Conservation (phyloP, 2,329 filamentous ascomycete species). For the Metarhizium sp. region DNA sequence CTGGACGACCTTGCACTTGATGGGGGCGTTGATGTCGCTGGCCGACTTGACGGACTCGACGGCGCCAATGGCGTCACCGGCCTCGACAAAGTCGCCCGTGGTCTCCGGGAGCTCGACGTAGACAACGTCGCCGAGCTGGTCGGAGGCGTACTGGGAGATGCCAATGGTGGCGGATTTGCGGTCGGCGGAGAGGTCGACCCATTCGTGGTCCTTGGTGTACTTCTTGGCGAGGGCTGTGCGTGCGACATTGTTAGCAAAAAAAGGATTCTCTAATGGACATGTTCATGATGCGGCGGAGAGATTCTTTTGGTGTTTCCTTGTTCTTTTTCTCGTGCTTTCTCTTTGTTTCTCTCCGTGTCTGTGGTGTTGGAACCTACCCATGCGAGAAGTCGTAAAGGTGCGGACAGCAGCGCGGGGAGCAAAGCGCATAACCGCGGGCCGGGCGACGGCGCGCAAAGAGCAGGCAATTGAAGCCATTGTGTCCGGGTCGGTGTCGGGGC, state of each 20-base stretch:
- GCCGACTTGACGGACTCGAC: constrained; percentile 98
- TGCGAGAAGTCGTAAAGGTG: constrained; percentile 33
- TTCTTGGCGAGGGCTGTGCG: constrained; percentile 56
- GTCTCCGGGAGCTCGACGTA: constrained; percentile 85
- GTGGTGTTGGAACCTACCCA: constrained; percentile 19
- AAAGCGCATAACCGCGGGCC: constrained; percentile 32
- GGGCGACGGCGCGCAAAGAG: constrained; percentile 36
- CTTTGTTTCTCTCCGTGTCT: not conserved
- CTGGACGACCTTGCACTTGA: constrained; percentile 66
- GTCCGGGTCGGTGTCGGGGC: constrained; percentile 5
- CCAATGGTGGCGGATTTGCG: constrained; percentile 73
- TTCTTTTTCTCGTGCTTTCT: not conserved
- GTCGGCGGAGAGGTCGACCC: constrained; percentile 82
- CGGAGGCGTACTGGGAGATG: constrained; percentile 84
- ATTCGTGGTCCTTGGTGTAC: constrained; percentile 97
- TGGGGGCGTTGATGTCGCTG: constrained; percentile 90
- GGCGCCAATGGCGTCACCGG: constrained; percentile 81
- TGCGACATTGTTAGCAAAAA: not conserved
- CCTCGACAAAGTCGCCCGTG: constrained; percentile 52
- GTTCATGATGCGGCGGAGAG: not conserved
- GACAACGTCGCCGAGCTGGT: constrained; percentile 90
- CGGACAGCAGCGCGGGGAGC: constrained; percentile 28
- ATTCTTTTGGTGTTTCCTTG: no score
- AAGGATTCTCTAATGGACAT: not conserved
- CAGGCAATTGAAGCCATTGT: constrained; percentile 55